Evolutionary conservation across 352 stramenopile genomes (phyloP).

Genomic region (Phytopythium chamaehyphon): DNA sequence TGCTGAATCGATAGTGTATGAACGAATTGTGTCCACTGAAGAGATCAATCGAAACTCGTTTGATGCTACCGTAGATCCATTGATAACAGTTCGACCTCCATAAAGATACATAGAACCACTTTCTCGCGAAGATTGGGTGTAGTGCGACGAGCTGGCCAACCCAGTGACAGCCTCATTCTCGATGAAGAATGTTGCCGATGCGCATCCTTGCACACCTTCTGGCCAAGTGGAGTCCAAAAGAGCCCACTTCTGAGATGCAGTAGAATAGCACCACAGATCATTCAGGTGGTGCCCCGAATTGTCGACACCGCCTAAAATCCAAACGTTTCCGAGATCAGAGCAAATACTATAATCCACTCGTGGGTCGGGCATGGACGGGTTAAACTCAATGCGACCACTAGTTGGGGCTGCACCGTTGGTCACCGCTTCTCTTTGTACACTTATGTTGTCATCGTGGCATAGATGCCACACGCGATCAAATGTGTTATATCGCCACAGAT

Average conservation of each 20-base stretch:
- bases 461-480: constrained; percentile 87
- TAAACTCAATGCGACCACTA: constrained; percentile 32
- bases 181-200: constrained; percentile 39
- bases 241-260: constrained; percentile 62
- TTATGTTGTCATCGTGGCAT: constrained; percentile 79
- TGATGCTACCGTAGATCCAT: constrained; percentile 16
- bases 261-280: constrained; percentile 81
- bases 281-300: constrained; percentile 39
- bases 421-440: constrained; percentile 15
- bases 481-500: constrained; percentile 85
- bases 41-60: constrained; percentile 32
- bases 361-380: constrained; percentile 41
- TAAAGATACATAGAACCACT: constrained; percentile 38
- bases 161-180: constrained; percentile 44
- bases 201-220: constrained; percentile 38
- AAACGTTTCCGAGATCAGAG: constrained; percentile 77
- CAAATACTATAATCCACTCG: constrained; percentile 67
- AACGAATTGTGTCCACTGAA: constrained; percentile 23
- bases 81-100: constrained; percentile 26
- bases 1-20: constrained; percentile 38
- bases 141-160: constrained; percentile 30
- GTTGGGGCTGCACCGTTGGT: constrained; percentile 3
- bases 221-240: constrained; percentile 46
- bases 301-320: constrained; percentile 65
- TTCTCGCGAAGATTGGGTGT: constrained; percentile 11